phyloP scores from a whole-genome alignment of 352 stramenopile species.

The Phytophthora capsici region DNA sequence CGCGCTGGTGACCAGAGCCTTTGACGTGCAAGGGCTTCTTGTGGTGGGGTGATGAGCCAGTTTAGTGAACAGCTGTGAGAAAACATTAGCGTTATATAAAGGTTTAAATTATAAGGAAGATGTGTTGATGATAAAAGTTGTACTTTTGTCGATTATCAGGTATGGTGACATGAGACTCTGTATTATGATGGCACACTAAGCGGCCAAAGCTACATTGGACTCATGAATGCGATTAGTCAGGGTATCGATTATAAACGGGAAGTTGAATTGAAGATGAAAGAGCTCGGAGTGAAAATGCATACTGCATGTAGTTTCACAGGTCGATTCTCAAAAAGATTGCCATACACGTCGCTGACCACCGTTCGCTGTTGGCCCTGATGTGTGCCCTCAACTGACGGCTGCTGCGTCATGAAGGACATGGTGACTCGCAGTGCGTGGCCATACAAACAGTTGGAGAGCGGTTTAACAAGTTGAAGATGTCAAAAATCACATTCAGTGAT shows the following conservation, averaged over 20 bases:
- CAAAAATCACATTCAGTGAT: not conserved
- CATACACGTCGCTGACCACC: too few species aligned
- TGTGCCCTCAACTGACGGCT: too few species aligned
- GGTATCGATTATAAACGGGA: not conserved
- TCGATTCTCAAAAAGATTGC: not conserved
- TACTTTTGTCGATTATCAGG: not conserved
- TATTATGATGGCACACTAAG: not conserved
- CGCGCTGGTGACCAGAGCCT: slow-evolving; percentile 14
- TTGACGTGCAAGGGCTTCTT: not conserved
- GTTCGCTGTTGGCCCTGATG: too few species aligned
- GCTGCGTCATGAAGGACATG: too few species aligned
- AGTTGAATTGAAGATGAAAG: too few species aligned
- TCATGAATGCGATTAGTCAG: not conserved
- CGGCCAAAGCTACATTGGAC: not conserved
- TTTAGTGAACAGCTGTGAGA: slow-evolving; percentile 4
- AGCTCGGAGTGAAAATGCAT: too few species aligned
- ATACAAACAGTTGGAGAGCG: too few species aligned
- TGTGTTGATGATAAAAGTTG: not conserved
- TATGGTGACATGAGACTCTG: not conserved
- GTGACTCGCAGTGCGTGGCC: not conserved
- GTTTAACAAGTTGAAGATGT: not conserved
- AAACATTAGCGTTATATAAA: not conserved
- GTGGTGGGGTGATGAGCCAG: slow-evolving; percentile 21
- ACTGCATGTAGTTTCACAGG: too few species aligned
- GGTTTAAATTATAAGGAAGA: not conserved